These are phyloP conservation scores for Fusarium graminum DNA, from an alignment of 2,329 filamentous ascomycete genomes.

Conservation along the genomic window DNA sequence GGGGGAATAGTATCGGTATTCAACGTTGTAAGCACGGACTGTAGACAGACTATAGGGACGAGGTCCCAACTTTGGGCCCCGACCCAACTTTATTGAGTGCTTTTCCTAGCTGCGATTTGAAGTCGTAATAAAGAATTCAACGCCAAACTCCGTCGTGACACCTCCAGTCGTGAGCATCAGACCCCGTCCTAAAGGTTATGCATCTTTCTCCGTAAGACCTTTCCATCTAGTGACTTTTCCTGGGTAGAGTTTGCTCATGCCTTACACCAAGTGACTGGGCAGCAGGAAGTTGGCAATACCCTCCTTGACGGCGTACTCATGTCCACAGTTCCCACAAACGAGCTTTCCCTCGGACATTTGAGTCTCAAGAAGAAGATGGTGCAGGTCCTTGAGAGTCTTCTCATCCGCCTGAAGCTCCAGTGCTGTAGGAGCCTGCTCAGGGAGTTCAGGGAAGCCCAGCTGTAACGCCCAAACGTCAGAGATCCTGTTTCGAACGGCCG, in stretches of 20 bases:
- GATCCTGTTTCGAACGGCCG: constrained; percentile 10
- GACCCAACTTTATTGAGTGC: constrained; percentile 24
- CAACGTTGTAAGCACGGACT: constrained; percentile 39
- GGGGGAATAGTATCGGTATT: constrained; percentile 43
- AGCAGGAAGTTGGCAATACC: constrained; percentile 97
- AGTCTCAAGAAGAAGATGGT: constrained; percentile 87
- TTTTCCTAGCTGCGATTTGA: constrained; percentile 34
- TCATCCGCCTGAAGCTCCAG: constrained; percentile 75
- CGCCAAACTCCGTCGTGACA: constrained; percentile 47
- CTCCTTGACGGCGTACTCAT: constrained; percentile 94
- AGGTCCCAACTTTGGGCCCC: constrained; percentile 19
- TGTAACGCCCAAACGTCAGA: constrained; percentile 53
- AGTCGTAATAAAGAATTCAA: constrained; percentile 36
- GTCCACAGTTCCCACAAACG: constrained; percentile 90
- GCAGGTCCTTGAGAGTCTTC: constrained; percentile 80
- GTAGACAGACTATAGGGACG: constrained; percentile 40
- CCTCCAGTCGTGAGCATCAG: constrained; percentile 15
- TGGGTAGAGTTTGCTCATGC: neutral
- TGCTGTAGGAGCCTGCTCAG: constrained; percentile 71
- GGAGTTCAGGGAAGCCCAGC: constrained; percentile 83
- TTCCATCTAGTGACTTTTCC: neutral
- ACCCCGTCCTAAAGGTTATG: constrained; percentile 5
- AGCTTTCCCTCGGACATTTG: constrained; percentile 89
- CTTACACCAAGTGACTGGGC: constrained; percentile 85
- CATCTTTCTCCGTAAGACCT: neutral